Evolutionary conservation across 1,284 basidiomycete species (phyloP).

Genomic region (Sanghuangporus baumii): DNA sequence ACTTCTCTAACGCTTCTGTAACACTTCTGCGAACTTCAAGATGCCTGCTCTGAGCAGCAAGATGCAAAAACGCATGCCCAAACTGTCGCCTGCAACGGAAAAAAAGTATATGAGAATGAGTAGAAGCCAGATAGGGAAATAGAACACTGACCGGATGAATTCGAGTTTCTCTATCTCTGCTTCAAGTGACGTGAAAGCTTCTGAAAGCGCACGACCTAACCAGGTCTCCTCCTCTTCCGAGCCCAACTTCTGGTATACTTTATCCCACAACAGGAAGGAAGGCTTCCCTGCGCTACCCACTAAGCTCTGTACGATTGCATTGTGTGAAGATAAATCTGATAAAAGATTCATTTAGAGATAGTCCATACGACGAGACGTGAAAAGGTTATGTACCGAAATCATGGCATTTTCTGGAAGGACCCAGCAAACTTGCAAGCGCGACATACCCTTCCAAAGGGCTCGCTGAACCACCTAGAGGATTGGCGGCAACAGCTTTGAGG

Average conservation of each 20-base stretch:
- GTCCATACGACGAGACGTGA: constrained; percentile 7
- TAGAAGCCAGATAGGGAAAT: not conserved
- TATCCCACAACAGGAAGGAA: constrained; percentile 83
- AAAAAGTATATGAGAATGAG: constrained; percentile 12
- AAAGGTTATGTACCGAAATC: constrained; percentile 43
- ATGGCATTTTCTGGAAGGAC: constrained; percentile 46
- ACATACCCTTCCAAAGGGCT: constrained; percentile 84
- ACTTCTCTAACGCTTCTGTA: constrained; percentile 37
- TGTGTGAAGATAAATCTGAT: constrained; percentile 31
- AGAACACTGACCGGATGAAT: constrained; percentile 46
- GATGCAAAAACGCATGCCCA: constrained; percentile 62
- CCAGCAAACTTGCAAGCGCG: constrained; percentile 57
- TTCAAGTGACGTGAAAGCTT: constrained; percentile 44
- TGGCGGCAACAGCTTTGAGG: constrained; percentile 60
- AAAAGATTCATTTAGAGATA: constrained; percentile 17
- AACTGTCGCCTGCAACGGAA: constrained; percentile 46
- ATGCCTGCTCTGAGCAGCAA: constrained; percentile 54
- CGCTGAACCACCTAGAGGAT: constrained; percentile 49
- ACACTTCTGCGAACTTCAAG: constrained; percentile 48
- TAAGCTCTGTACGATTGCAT: constrained; percentile 41
- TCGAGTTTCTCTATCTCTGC: constrained; percentile 52
- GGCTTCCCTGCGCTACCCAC: constrained; percentile 55
- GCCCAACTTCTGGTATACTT: constrained; percentile 71
- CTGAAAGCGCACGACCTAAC: constrained; percentile 67
- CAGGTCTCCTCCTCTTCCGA: constrained; percentile 68